phyloP scores from a whole-genome alignment of 192 early-diverging fungal species.

The Entomortierella parvispora region DNA sequence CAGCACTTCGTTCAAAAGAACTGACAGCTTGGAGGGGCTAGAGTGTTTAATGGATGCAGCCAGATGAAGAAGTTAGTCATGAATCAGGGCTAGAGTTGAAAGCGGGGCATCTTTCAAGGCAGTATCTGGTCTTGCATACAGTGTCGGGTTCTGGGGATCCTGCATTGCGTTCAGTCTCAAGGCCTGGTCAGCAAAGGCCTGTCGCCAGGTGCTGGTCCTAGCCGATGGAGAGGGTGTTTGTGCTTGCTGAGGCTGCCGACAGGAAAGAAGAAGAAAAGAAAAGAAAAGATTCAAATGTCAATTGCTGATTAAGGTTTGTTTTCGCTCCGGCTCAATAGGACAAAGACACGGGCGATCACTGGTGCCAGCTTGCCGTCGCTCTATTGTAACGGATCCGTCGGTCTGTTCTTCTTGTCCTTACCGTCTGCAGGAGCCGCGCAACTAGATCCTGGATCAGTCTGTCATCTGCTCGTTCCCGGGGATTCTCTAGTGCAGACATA shows the following conservation, averaged over 20 bases:
- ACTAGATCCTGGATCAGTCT: slow-evolving; percentile 18
- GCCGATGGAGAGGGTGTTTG: background rate
- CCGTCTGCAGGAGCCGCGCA: slow-evolving; percentile 20
- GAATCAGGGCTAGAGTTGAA: too few relatives aligned
- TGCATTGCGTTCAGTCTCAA: slow-evolving; percentile 34
- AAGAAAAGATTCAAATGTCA: background rate
- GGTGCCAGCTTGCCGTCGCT: too few relatives aligned
- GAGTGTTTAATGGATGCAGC: too few relatives aligned
- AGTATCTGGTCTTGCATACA: slow-evolving; percentile 2
- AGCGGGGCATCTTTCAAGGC: background rate
- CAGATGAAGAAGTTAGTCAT: too few relatives aligned
- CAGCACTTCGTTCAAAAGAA: slow-evolving; percentile 36
- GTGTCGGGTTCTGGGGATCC: slow-evolving; percentile 18
- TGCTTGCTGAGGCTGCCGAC: background rate
- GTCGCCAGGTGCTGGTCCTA: slow-evolving; percentile 20
- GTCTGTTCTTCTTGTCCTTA: too few relatives aligned
- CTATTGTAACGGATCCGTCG: too few relatives aligned
- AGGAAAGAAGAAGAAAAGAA: too few relatives aligned
- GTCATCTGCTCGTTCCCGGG: slow-evolving; percentile 16
- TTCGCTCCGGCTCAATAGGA: slow-evolving; percentile 16
- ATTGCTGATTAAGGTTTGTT: slow-evolving; percentile 30
- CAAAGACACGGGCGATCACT: too few relatives aligned
- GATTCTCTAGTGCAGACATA: background rate
- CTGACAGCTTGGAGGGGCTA: slow-evolving; percentile 45
- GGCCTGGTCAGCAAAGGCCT: slow-evolving; percentile 35